Evolutionary conservation across 2,329 filamentous ascomycete species (phyloP).

Genomic region (Trichoderma atroviride): DNA sequence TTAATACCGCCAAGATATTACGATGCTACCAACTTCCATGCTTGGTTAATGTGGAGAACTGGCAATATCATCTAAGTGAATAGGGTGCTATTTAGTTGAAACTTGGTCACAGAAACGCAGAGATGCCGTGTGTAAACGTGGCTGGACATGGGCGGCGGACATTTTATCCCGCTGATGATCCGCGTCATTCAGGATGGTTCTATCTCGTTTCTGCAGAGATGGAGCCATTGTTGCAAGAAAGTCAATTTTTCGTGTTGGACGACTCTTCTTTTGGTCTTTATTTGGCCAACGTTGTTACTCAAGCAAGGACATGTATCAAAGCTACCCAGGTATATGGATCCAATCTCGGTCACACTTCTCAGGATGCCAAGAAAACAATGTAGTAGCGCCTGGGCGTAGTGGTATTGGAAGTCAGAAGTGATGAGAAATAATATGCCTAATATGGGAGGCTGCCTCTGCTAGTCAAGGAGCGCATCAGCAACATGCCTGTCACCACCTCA

Average conservation of each 20-base stretch:
- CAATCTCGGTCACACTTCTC: neutral
- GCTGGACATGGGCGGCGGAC: neutral
- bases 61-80: neutral
- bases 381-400: neutral
- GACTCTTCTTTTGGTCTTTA: neutral
- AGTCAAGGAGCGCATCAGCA: neutral
- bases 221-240: neutral
- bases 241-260: neutral
- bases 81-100: neutral
- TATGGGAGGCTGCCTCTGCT: conserved; percentile 9
- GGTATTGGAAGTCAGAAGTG: neutral
- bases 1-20: neutral
- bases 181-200: neutral
- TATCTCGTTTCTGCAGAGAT: neutral
- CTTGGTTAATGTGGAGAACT: neutral
- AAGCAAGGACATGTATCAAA: neutral
- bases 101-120: neutral
- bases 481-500: neutral
- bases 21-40: neutral
- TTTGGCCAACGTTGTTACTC: neutral
- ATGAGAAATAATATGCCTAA: neutral
- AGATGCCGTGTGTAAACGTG: neutral
- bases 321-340: too few species aligned
- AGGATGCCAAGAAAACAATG: conserved; percentile 5
- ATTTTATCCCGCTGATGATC: neutral